Conservation (phyloP, 352 stramenopile species). For the Phytophthora sp. region DNA sequence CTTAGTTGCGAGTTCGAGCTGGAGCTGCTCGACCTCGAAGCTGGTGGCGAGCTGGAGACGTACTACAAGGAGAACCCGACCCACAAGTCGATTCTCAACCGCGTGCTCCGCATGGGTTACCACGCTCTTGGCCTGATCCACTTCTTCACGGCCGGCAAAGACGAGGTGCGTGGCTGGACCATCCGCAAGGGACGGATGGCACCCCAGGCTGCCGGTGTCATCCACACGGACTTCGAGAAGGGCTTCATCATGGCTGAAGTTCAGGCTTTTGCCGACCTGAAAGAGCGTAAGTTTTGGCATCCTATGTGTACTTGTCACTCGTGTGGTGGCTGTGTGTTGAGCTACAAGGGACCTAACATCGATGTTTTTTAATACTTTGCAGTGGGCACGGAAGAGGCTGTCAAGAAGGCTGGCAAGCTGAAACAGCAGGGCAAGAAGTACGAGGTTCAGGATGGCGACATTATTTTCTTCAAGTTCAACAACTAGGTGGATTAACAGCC, state of each 20-base stretch:
- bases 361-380: conserved; percentile 9
- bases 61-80: conserved; percentile 88
- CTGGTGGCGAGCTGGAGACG: conserved; percentile 52
- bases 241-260: conserved; percentile 98
- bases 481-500: conserved; percentile 64
- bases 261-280: conserved; percentile 88
- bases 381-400: conserved; percentile 86
- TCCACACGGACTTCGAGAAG: conserved; percentile 99
- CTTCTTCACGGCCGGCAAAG: conserved; percentile 99
- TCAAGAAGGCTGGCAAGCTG: conserved; percentile 91
- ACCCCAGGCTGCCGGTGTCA: conserved; percentile 98
- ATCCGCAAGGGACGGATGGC: conserved; percentile 97
- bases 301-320: neutral
- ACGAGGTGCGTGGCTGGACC: conserved; percentile 99
- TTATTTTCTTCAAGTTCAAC: conserved; percentile 95
- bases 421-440: conserved; percentile 93
- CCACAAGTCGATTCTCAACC: conserved; percentile 93
- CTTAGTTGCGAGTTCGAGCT: conserved; percentile 99
- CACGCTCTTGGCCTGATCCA: conserved; percentile 98
- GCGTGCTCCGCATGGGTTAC: conserved; percentile 98
- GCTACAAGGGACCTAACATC: conserved; percentile 17
- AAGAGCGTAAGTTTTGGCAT: conserved; percentile 79
- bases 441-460: conserved; percentile 88
- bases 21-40: conserved; percentile 88
- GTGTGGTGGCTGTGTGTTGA: neutral